Evolutionary conservation across 2,329 filamentous ascomycete species (phyloP).

Genomic region (Fusarium sp.): DNA sequence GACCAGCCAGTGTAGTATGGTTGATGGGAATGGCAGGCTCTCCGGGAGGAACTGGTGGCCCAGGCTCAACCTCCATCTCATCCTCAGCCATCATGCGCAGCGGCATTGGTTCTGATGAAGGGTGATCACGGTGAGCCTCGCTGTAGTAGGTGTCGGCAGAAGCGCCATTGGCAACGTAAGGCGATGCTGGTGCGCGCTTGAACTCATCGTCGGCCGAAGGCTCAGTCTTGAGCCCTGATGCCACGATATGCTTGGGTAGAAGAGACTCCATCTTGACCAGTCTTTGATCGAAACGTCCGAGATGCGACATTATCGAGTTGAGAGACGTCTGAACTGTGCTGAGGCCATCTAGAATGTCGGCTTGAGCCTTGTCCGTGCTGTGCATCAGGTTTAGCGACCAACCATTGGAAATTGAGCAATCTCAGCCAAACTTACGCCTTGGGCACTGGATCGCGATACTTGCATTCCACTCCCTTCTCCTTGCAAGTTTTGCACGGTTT

Average conservation of each 20-base stretch:
- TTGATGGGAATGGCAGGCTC: conserved; percentile 80
- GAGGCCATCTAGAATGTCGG: conserved; percentile 68
- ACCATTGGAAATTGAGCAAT: background rate
- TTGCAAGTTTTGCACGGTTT: conserved; percentile 86
- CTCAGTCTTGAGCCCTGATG: conserved; percentile 43
- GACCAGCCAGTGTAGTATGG: conserved; percentile 89
- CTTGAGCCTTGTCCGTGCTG: conserved; percentile 67
- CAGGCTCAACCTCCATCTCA: conserved; percentile 61
- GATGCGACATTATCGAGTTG: conserved; percentile 48
- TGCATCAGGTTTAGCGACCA: conserved; percentile 20
- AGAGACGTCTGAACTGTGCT: conserved; percentile 53
- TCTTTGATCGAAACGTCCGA: conserved; percentile 52
- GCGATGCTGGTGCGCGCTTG: conserved; percentile 38
- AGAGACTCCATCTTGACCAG: conserved; percentile 49
- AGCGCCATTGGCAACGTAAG: conserved; percentile 38
- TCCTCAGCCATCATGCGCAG: conserved; percentile 54
- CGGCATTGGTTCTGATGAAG: conserved; percentile 41
- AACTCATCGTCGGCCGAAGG: conserved; percentile 45
- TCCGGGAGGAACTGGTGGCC: conserved; percentile 62
- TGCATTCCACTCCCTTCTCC: conserved; percentile 84
- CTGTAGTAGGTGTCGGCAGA: conserved; percentile 36
- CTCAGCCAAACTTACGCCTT: conserved; percentile 73
- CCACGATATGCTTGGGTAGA: conserved; percentile 34
- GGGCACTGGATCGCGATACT: conserved; percentile 89
- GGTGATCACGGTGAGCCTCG: conserved; percentile 42